Evolutionary conservation across 2,329 filamentous ascomycete genomes (phyloP), one percentile per base, ranked within the genome.

Genomic region (Fusarium sp.): DNA sequence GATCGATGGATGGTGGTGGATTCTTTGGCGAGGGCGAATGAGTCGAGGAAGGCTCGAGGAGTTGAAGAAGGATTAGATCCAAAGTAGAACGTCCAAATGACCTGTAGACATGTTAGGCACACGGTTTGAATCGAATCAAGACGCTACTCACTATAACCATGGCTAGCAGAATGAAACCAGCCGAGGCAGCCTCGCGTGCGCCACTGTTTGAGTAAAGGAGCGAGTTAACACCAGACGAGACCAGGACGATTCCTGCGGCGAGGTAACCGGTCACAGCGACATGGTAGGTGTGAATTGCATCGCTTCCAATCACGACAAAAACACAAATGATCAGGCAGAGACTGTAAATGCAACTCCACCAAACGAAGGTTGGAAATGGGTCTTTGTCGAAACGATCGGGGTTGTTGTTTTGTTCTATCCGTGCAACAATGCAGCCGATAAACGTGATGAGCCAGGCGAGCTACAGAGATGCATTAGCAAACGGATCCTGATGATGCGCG

Each of bases 81-180:
- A 76, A 98, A 99, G 85, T 98, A 98, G 82, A 98, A 97, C 73
- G 98, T 97, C 96, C 96, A 99, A 62, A 98, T 89, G 74, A 97
- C 93, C 94, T 98, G 28, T 59, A 31, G 15, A 14, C 9, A 21
- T 28, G 45, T 76, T 49, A 75, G 65, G 45, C 24, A 33, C 26
- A 43, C 17, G 49, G 22, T 22, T 21, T 7, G 33, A 22, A 3
- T 57, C 10, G 15, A 28, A 11, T 22, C 31, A 6, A 49, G 21
- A 46, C n/a, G 7, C 15, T 42, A 84, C 93, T 76, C 88, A 98
- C 94, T 73, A 92, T 89, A 57, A 98, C 90, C 89, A 98, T 98
- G 61, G 94, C 95, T 46, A 98, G 85, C 53, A 99, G 85, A 66
- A 99, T 97, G 80, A 97, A 97, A 45, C 96, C 96, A 63, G 96